These are phyloP conservation scores for Colletotrichum siamense DNA, from an alignment of 2,329 filamentous ascomycete species.

Conservation along the genomic window DNA sequence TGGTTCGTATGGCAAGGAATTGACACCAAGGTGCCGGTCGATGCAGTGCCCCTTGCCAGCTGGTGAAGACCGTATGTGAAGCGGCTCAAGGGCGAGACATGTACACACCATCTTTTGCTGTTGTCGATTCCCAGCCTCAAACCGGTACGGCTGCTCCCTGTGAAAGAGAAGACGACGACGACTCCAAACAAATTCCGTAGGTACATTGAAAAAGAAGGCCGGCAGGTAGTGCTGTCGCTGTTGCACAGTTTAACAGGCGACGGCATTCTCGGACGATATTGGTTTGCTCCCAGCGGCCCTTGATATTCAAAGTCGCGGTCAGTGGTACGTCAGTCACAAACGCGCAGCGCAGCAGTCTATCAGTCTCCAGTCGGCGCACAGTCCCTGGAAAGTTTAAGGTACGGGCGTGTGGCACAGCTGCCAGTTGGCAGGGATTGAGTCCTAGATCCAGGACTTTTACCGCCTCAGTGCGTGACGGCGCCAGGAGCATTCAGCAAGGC, in stretches of 20 bases:
- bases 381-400: constrained; percentile 3
- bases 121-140: not conserved
- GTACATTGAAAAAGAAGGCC: not conserved
- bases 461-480: not conserved
- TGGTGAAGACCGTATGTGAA: not conserved
- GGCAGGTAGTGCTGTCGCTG: not conserved
- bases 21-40: not conserved
- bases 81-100: not conserved
- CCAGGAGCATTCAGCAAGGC: constrained; percentile 2
- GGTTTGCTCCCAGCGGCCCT: not conserved
- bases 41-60: not conserved
- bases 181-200: not conserved
- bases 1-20: not conserved
- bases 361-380: constrained; percentile 4
- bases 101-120: not conserved
- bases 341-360: not conserved
- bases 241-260: not conserved
- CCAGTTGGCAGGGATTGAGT: constrained; percentile 12
- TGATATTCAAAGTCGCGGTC: not conserved
- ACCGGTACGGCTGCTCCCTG: not conserved
- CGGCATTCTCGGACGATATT: not conserved
- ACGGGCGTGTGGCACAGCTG: not conserved
- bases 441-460: constrained; percentile 18
- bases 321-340: not conserved
- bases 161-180: not conserved